Evolutionary conservation across 495 filamentous ascomycete species (phyloP).

Genomic region (Hypoxylon fuscum): DNA sequence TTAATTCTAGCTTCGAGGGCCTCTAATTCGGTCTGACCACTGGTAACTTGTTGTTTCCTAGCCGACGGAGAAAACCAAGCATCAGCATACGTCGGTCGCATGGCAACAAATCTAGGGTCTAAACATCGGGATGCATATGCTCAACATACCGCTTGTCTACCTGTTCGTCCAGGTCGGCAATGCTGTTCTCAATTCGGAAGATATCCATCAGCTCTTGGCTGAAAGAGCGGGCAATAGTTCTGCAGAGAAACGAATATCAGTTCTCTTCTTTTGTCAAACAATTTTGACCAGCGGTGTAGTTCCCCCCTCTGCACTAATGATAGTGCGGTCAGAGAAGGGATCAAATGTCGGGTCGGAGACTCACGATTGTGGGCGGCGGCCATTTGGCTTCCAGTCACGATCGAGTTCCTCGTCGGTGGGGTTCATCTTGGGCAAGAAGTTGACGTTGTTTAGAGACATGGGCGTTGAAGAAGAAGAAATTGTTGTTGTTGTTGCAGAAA

Average conservation of each 20-base stretch:
- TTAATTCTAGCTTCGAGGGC: constrained; percentile 82
- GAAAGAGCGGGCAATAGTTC: constrained; percentile 88
- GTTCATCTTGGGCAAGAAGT: constrained; percentile 43
- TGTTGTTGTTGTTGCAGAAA: constrained; percentile 4
- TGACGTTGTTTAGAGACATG: constrained; percentile 19
- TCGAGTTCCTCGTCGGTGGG: constrained; percentile 70
- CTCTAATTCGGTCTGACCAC: constrained; percentile 82
- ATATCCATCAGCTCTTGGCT: constrained; percentile 86
- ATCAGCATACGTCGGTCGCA: constrained; percentile 25
- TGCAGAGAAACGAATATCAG: constrained; percentile 48
- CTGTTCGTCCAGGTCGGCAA: constrained; percentile 78
- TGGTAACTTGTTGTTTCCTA: constrained; percentile 73
- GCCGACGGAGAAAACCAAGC: constrained; percentile 1
- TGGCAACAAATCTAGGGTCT: constrained; percentile 4
- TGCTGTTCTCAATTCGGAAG: constrained; percentile 82
- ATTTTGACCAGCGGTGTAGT: background rate
- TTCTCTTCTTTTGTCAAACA: background rate
- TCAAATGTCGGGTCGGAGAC: constrained; percentile 50
- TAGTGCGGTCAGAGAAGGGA: background rate
- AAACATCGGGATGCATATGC: constrained; percentile 17
- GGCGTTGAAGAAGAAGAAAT: constrained; percentile 5
- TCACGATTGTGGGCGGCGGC: constrained; percentile 82
- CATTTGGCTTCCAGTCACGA: constrained; percentile 79
- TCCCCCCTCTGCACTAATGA: background rate
- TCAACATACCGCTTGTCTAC: constrained; percentile 83